Base-by-base conservation (phyloP, 2,329 filamentous ascomycete species). In the Beauveria varroae region DNA sequence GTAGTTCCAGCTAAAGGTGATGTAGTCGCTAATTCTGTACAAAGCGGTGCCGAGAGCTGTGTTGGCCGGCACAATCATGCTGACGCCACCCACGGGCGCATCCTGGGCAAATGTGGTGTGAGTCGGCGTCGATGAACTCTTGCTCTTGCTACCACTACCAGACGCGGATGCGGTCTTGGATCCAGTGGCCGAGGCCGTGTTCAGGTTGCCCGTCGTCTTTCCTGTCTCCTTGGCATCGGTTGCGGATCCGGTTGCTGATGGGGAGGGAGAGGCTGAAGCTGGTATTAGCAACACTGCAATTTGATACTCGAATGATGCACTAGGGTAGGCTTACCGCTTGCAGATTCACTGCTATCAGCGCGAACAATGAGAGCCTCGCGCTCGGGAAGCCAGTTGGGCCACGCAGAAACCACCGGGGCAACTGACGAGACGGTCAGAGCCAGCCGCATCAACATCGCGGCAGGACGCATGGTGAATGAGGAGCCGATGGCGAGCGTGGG, bases 1-100 rank as follows among this genome's bases (percentile, higher is more conserved):
- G 75, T 87, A 88, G 73, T 87, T 87, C 84, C 85, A 88, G 52
- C 74, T 79, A 72, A 82, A 85, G 16, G 83, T 87, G 49, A 86
- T 75, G 50, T 76, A 76, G 68, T 86, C 79, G 63, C 82, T 81
- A 63, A 87, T 84, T 68, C 84, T 84, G 78, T 83, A 86, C 46
- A 85, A 76, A 62, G 79, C 75, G 10, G 77, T 75, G 28, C 76
- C 75, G 12, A 74, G 73, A 5, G 72, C 69, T 3, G 75, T 76
- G 7, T 76, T 71, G 44, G 76, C 73, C 1, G 85, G 85, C 2
- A 76, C 79, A 50, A 81, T 66, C 76, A 87, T 81, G 52, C 76
- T 73, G 43, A 86, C 76, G 57, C 77, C 74, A 55, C 82, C 85
- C 2, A 78, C 75, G 9, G 80, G 76, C 58, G 81, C 76, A 43